Percentiles rank a stretch among this genome's conserved stretches.
Conservation (phyloP, 2,329 filamentous ascomycete genomes). For the Passalora sequoiae region DNA sequence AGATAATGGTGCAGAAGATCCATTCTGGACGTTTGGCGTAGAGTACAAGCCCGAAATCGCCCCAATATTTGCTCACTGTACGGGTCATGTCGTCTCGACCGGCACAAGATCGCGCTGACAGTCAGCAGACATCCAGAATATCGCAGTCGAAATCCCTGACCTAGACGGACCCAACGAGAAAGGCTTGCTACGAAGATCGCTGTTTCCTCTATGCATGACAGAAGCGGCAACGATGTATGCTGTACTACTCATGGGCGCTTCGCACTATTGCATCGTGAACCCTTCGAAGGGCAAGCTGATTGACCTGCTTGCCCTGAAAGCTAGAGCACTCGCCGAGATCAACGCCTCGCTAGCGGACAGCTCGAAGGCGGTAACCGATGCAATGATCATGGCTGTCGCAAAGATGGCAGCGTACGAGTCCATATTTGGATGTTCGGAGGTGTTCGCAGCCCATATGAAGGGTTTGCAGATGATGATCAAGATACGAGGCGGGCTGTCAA, state of each 20-base stretch:
- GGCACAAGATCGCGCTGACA: not conserved
- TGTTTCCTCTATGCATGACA: slow-evolving; percentile 38
- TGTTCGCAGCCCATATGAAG: slow-evolving; percentile 44
- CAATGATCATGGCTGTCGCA: slow-evolving; percentile 44
- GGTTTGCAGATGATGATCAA: slow-evolving; percentile 39
- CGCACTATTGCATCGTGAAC: slow-evolving; percentile 35
- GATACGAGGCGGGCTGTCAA: slow-evolving; percentile 40
- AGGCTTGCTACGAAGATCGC: slow-evolving; percentile 34
- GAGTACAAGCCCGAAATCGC: slow-evolving; percentile 18
- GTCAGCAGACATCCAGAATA: slow-evolving; percentile 20
- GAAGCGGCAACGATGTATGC: slow-evolving; percentile 37
- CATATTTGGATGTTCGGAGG: slow-evolving; percentile 40
- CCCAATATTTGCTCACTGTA: slow-evolving; percentile 18
- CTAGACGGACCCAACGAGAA: slow-evolving; percentile 34
- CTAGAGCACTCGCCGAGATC: slow-evolving; percentile 39
- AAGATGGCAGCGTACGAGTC: slow-evolving; percentile 50
- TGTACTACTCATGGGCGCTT: slow-evolving; percentile 39
- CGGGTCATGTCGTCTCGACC: not conserved
- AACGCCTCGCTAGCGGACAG: slow-evolving; percentile 33
- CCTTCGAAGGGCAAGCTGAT: slow-evolving; percentile 19
- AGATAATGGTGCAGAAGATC: slow-evolving; percentile 12
- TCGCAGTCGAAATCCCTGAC: slow-evolving; percentile 41
- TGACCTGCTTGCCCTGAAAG: slow-evolving; percentile 39
- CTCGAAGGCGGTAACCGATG: slow-evolving; percentile 32
- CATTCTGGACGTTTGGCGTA: slow-evolving; percentile 19